These are phyloP conservation scores for Candida sp. DNA, from an alignment of 1,139 yeast genomes.

Conservation along the genomic window DNA sequence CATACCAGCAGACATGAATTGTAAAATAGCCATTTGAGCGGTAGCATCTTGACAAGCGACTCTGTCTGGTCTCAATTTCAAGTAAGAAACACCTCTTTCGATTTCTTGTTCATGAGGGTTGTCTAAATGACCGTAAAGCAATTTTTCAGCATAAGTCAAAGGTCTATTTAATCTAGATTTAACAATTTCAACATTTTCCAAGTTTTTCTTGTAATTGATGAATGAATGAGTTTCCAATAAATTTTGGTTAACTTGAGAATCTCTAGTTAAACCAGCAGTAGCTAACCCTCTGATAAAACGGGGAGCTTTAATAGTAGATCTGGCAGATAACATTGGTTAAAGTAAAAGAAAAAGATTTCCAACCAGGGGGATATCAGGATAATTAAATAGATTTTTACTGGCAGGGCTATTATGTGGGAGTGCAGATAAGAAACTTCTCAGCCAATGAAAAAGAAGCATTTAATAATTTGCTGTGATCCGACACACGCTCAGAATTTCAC, in stretches of 20 bases:
- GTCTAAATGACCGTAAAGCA: slow-evolving; percentile 94
- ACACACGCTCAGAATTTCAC: no score
- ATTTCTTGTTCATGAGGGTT: slow-evolving; percentile 95
- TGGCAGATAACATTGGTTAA: slow-evolving; percentile 37
- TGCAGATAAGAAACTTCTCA: background rate
- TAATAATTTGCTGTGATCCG: no score
- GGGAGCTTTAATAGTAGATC: slow-evolving; percentile 29
- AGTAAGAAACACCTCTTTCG: slow-evolving; percentile 93
- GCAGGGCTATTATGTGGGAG: background rate
- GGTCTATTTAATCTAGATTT: slow-evolving; percentile 89
- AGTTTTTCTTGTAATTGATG: slow-evolving; percentile 72
- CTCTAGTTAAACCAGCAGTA: slow-evolving; percentile 73
- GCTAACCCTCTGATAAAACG: slow-evolving; percentile 68
- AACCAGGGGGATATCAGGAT: no score
- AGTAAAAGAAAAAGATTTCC: background rate
- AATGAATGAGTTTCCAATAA: slow-evolving; percentile 84
- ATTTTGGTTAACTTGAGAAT: slow-evolving; percentile 91
- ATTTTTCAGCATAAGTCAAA: slow-evolving; percentile 95
- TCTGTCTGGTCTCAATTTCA: slow-evolving; percentile 98
- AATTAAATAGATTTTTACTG: no score
- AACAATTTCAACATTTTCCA: slow-evolving; percentile 85
- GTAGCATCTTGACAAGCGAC: slow-evolving; percentile 99
- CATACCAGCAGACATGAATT: slow-evolving; percentile 97
- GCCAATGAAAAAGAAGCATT: background rate
- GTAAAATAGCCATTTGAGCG: slow-evolving; percentile 99